Evolutionary conservation across 257 asterid genomes (phyloP), one percentile per base, ranked within the genome.

Genomic region (Orobanche coerulescens): DNA sequence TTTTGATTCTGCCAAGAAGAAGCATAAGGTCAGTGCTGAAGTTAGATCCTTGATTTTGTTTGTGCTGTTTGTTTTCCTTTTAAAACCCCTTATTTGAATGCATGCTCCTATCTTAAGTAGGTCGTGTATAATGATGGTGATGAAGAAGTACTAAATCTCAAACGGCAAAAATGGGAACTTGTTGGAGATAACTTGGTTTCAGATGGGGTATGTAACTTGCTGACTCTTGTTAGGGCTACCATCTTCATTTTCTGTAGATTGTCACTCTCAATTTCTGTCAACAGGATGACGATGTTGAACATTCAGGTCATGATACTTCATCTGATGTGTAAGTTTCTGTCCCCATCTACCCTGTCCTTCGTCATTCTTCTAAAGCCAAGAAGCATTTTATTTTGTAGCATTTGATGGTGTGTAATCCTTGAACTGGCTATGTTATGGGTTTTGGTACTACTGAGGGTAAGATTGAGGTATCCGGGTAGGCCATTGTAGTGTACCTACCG

Each of bases 121-220:
- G 87, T 93, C 42, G 18, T 25, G 53, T 93, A 93, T 56, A 58
- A 7, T 76, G 99, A 89, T 76, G 99, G 97, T 6, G 99, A 93
- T 54, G 61, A 69, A 68, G 99, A 93, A 76, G 39, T 6, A 4
- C 77, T 93, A 60, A 77, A 81, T 78, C 91, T 93, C 30, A 71
- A 10, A 62, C 80, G 59, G 68, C 86, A 93, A 69, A 58, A 57
- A 46, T 93, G 91, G 95, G 72, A 74, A 49, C 61, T 81, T 66
- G 48, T 93, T 64, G 68, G 46, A 16, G 89, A 77, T 62, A 77
- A 70, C 66, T 46, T 62, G 56, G 71, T 61, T 69, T 73, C 83
- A 55, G 79, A 75, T 62, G 80, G 64, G 64, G 97, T 86, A 71
- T 67, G 82, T 66, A 52, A 25, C 72, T 31, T 55, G 71, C 42